These are phyloP conservation scores for Gossypium longicalyx DNA, from an alignment of 345 rosid genomes.

Conservation along the genomic window DNA sequence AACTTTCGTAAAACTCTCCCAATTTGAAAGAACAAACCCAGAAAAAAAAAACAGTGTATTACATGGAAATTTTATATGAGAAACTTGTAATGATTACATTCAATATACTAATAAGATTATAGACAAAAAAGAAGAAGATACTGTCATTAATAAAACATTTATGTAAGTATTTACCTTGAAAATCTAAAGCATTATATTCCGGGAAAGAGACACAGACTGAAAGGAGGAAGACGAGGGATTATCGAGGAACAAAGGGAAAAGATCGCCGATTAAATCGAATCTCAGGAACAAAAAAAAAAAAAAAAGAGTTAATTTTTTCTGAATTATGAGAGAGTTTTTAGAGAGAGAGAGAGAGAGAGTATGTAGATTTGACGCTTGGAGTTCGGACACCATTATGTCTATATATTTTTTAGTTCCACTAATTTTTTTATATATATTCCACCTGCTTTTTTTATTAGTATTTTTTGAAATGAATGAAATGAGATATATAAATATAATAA, in stretches of 20 bases:
- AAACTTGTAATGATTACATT: too few relatives aligned
- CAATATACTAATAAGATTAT: too few relatives aligned
- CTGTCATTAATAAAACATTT: background rate
- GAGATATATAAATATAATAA: too few relatives aligned
- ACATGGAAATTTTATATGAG: too few relatives aligned
- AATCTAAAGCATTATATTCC: slow-evolving; percentile 42
- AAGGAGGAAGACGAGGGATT: slow-evolving; percentile 29
- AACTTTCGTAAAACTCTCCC: slow-evolving; percentile 3
- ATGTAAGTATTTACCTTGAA: slow-evolving; percentile 34
- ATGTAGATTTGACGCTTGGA: slow-evolving; percentile 63
- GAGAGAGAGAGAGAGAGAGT: slow-evolving; percentile 34
- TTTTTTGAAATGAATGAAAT: too few relatives aligned
- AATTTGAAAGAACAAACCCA: background rate
- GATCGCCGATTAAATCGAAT: slow-evolving; percentile 45
- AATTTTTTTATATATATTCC: slow-evolving; percentile 16
- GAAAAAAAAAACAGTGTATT: background rate
- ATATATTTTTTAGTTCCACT: slow-evolving; percentile 16
- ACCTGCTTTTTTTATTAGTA: slow-evolving; percentile 3
- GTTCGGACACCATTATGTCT: slow-evolving; percentile 40
- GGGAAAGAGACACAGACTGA: slow-evolving; percentile 27
- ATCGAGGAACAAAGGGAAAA: slow-evolving; percentile 23
- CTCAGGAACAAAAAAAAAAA: slow-evolving; percentile 17
- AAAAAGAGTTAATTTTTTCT: background rate
- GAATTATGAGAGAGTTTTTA: slow-evolving; percentile 14
- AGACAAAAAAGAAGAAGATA: background rate